Conservation (phyloP, 495 filamentous ascomycete species). For the Penicillium paxilli region DNA sequence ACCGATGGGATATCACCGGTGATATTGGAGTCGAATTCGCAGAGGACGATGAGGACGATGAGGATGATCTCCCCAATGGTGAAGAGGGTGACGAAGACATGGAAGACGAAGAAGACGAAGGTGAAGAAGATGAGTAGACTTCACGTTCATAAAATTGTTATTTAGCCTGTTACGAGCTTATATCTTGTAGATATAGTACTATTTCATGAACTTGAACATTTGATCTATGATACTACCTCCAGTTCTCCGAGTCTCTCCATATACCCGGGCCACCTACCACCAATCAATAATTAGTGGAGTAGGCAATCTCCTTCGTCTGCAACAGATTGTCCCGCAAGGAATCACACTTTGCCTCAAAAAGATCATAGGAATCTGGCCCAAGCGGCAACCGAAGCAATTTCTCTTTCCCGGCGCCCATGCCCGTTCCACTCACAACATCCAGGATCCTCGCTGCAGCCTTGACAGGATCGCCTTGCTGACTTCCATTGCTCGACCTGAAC, state of each 20-base stretch:
- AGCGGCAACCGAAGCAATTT: slow-evolving; percentile 18
- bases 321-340: slow-evolving; percentile 8
- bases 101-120: slow-evolving; percentile 16
- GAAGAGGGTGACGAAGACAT: slow-evolving; percentile 15
- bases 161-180: neutral
- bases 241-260: neutral
- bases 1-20: slow-evolving; percentile 88
- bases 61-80: slow-evolving; percentile 32
- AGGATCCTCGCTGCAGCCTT: slow-evolving; percentile 17
- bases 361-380: slow-evolving; percentile 17
- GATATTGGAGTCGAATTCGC: slow-evolving; percentile 51
- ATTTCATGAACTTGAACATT: too few relatives aligned
- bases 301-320: slow-evolving; percentile 16
- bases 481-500: slow-evolving; percentile 11
- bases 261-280: neutral
- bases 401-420: slow-evolving; percentile 14
- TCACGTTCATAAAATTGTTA: neutral
- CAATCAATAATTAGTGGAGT: slow-evolving; percentile 12
- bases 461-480: slow-evolving; percentile 12
- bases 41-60: slow-evolving; percentile 42
- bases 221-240: neutral
- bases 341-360: slow-evolving; percentile 14
- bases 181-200: slow-evolving; percentile 21
- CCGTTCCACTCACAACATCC: slow-evolving; percentile 15
- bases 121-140: slow-evolving; percentile 8